These are phyloP conservation scores for Picochlorum sp. DNA, from an alignment of 139 green algal species.

Conservation along the genomic window DNA sequence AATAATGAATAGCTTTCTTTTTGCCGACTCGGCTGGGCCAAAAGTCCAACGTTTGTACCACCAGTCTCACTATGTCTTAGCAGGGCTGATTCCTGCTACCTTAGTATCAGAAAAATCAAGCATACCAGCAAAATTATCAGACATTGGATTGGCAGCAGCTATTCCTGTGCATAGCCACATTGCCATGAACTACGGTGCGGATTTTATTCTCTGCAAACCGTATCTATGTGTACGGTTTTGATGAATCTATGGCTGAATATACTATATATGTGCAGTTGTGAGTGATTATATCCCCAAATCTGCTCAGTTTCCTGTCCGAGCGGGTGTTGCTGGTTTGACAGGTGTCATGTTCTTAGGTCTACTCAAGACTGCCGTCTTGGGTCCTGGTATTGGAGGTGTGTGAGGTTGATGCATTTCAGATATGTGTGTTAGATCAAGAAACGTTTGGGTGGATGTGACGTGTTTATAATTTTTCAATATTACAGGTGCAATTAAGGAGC, in stretches of 20 bases:
- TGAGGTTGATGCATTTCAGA: too few species aligned
- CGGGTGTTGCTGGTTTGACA: constrained; percentile 21
- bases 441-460: too few species aligned
- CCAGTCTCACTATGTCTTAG: constrained; percentile 18
- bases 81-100: constrained; percentile 19
- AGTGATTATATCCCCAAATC: constrained; percentile 24
- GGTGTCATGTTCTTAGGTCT: constrained; percentile 19
- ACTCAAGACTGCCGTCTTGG: constrained; percentile 16
- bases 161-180: constrained; percentile 30
- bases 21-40: constrained; percentile 22
- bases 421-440: too few species aligned
- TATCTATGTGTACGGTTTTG: neutral
- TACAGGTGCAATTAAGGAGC: constrained; percentile 12
- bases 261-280: constrained; percentile 20
- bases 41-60: constrained; percentile 18
- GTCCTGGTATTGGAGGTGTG: constrained; percentile 19
- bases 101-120: constrained; percentile 22
- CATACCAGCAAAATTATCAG: constrained; percentile 19
- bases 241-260: neutral
- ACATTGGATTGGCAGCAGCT: constrained; percentile 18
- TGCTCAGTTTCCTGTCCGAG: constrained; percentile 20
- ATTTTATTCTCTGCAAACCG: constrained; percentile 1
- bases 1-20: constrained; percentile 25
- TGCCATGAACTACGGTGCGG: constrained; percentile 26
- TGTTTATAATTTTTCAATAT: neutral